phyloP scores from a whole-genome alignment of 331 rosid species.

The Saraca asoca region DNA sequence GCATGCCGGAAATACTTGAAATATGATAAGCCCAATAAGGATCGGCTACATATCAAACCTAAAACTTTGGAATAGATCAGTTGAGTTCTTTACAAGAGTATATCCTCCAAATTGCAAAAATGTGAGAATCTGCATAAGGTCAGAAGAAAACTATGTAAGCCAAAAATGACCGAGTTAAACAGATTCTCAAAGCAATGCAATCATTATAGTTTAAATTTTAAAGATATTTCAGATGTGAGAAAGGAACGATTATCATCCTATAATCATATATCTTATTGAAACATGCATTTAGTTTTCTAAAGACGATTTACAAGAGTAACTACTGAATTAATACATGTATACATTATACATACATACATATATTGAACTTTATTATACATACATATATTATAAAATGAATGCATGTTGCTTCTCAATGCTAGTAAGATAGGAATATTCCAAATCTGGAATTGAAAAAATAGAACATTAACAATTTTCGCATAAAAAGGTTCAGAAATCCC shows the following conservation, averaged over 20 bases:
- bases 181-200: too few relatives aligned
- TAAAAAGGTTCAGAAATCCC: conserved; percentile 15
- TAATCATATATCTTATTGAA: too few relatives aligned
- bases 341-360: too few relatives aligned
- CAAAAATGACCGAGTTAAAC: too few relatives aligned
- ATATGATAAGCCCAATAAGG: conserved; percentile 83
- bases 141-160: conserved; percentile 23
- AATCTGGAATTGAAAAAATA: background rate
- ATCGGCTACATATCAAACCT: conserved; percentile 96
- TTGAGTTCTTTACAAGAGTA: conserved; percentile 85
- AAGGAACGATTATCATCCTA: too few relatives aligned
- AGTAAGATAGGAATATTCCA: background rate
- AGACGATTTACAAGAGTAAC: too few relatives aligned
- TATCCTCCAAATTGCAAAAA: conserved; percentile 95
- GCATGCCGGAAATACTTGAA: conserved; percentile 59
- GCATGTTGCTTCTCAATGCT: background rate
- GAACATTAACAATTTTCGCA: conserved; percentile 5
- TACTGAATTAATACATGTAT: too few relatives aligned
- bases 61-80: conserved; percentile 75
- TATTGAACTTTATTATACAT: too few relatives aligned
- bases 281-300: too few relatives aligned
- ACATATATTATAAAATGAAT: too few relatives aligned
- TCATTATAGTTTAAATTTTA: too few relatives aligned
- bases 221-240: too few relatives aligned
- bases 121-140: conserved; percentile 70